A percentile compares a stretch with the other conserved stretches of the same genome.
phyloP scores from a whole-genome alignment of 106 monocot genomes.

The Phalaenopsis aphrodite region DNA sequence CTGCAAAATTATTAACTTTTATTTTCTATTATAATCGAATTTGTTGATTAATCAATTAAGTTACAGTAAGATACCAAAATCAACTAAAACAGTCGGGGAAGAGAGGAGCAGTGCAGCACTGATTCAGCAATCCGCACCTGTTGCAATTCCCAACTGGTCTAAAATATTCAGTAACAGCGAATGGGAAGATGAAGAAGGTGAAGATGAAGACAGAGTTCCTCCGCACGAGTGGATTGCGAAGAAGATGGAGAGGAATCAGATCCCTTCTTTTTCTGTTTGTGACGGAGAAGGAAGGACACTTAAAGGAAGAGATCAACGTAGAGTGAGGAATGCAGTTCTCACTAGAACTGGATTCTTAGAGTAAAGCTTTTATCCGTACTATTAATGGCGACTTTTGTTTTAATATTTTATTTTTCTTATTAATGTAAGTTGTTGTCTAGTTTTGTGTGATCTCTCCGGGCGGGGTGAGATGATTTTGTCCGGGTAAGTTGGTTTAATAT shows the following conservation, averaged over 20 bases:
- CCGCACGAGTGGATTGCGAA: slow-evolving; percentile 67
- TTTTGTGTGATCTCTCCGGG: neutral
- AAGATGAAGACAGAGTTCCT: slow-evolving; percentile 24
- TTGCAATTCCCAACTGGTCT: slow-evolving; percentile 43
- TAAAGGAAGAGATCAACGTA: slow-evolving; percentile 65
- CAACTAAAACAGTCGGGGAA: slow-evolving; percentile 4
- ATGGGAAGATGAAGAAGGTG: slow-evolving; percentile 12
- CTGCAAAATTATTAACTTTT: too few relatives aligned
- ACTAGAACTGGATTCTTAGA: slow-evolving; percentile 66
- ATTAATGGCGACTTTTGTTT: neutral
- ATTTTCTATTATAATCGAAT: too few relatives aligned
- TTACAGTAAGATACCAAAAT: slow-evolving; percentile 18
- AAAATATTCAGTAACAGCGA: slow-evolving; percentile 18
- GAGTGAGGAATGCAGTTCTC: slow-evolving; percentile 66
- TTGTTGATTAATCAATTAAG: neutral
- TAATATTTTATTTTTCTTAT: too few relatives aligned
- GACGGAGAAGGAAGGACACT: slow-evolving; percentile 73
- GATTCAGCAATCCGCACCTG: slow-evolving; percentile 36
- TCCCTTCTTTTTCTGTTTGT: slow-evolving; percentile 63
- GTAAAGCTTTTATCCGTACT: slow-evolving; percentile 2
- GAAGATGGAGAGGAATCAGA: slow-evolving; percentile 50
- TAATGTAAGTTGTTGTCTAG: neutral
- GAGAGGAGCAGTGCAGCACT: neutral
- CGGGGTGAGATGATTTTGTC: slow-evolving; percentile 1
- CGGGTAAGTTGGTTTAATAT: neutral